Evolutionary conservation across 495 filamentous ascomycete species (phyloP).

Genomic region (Penicillium goetzii): DNA sequence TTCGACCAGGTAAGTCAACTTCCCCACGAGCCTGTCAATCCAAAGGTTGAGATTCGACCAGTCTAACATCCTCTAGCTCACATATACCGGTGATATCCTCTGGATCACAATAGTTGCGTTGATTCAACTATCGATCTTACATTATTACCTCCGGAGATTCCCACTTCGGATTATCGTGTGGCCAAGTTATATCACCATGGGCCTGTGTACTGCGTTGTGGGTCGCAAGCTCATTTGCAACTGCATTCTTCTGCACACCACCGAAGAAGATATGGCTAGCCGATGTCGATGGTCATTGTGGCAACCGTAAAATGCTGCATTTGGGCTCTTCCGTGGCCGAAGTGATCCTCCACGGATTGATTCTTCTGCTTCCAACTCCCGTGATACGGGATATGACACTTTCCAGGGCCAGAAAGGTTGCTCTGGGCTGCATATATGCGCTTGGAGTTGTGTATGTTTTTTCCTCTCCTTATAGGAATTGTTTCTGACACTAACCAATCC

Average conservation of each 20-base stretch:
- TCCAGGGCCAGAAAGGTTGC: conserved; percentile 14
- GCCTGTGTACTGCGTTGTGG: conserved; percentile 23
- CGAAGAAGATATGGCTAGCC: conserved; percentile 21
- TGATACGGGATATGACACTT: conserved; percentile 15
- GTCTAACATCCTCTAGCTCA: conserved; percentile 25
- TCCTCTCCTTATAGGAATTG: conserved; percentile 1
- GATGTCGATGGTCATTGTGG: conserved; percentile 20
- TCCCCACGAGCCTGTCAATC: not conserved
- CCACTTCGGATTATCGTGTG: conserved; percentile 14
- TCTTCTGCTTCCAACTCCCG: conserved; percentile 15
- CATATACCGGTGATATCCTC: conserved; percentile 28
- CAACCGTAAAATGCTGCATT: conserved; percentile 21
- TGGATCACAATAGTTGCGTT: conserved; percentile 22
- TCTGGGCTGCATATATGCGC: conserved; percentile 12
- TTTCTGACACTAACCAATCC: conserved; percentile 13
- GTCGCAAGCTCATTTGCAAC: conserved; percentile 24
- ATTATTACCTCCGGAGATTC: conserved; percentile 26
- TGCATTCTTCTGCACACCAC: conserved; percentile 26
- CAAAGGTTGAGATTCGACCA: not conserved
- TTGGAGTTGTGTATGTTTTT: conserved; percentile 19
- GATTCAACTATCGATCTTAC: conserved; percentile 28
- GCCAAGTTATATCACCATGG: conserved; percentile 18
- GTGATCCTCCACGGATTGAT: conserved; percentile 24
- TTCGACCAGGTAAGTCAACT: conserved; percentile 23
- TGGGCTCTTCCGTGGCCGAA: conserved; percentile 17